Conservation (phyloP, 495 filamentous ascomycete genomes). For the Podospora anserina region DNA sequence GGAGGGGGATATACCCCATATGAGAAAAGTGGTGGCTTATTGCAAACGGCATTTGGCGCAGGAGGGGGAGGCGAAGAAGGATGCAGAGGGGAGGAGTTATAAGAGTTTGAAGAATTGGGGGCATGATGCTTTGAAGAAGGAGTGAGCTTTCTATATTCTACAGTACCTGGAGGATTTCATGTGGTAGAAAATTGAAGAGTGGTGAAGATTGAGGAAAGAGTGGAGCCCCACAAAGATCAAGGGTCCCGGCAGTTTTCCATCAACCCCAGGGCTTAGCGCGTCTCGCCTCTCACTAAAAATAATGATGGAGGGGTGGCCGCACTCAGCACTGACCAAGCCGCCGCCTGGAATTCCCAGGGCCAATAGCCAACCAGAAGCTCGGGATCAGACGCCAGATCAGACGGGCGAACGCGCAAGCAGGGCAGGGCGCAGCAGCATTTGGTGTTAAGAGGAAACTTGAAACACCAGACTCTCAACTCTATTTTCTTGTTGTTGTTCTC, state of each 20-base stretch:
- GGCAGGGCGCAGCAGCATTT: constrained; percentile 2
- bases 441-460: background rate
- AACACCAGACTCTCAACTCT: background rate
- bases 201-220: no score
- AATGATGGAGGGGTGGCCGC: background rate
- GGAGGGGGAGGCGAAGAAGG: constrained; percentile 58
- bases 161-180: no score
- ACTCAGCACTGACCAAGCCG: background rate
- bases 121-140: constrained; percentile 57
- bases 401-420: background rate
- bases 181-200: no score
- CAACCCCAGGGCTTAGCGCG: background rate
- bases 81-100: constrained; percentile 32
- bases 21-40: constrained; percentile 53
- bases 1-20: constrained; percentile 52
- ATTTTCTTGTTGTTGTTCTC: background rate
- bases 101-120: constrained; percentile 67
- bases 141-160: background rate
- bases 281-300: background rate
- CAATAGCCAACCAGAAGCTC: background rate
- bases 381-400: background rate
- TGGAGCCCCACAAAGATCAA: background rate
- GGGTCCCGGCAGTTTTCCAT: background rate
- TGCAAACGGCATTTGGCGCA: constrained; percentile 65
- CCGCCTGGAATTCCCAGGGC: background rate